A percentile compares a stretch with the other conserved stretches of the same genome.
Evolutionary conservation across 768 basidiomycete genomes (phyloP).

Genomic region (Pisolithus microcarpus): DNA sequence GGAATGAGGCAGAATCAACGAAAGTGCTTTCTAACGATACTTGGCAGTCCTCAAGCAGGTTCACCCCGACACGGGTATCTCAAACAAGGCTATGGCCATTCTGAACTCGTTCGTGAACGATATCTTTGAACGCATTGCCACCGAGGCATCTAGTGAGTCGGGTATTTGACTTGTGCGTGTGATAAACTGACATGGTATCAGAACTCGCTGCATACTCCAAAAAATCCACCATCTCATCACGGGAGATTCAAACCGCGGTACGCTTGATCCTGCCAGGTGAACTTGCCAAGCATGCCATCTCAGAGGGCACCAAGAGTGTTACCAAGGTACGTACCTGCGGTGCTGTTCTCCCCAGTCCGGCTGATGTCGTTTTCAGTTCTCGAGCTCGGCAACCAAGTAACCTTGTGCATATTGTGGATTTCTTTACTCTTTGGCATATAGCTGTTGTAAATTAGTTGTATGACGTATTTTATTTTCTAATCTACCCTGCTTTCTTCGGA

Average conservation of each 20-base stretch:
- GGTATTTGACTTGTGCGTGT: neutral
- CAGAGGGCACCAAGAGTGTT: constrained; percentile 80
- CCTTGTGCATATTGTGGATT: constrained; percentile 13
- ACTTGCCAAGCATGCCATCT: constrained; percentile 97
- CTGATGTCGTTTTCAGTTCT: constrained; percentile 28
- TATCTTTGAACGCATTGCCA: constrained; percentile 89
- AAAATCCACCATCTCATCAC: constrained; percentile 97
- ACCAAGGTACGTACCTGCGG: constrained; percentile 39
- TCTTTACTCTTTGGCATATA: constrained; percentile 2
- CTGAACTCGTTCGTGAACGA: constrained; percentile 91
- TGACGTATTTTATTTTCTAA: constrained; percentile 23
- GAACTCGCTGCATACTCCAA: constrained; percentile 97
- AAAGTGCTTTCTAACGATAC: neutral
- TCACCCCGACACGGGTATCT: constrained; percentile 98
- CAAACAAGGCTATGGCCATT: constrained; percentile 93
- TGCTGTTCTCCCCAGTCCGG: neutral
- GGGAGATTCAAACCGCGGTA: constrained; percentile 96
- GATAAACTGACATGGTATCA: constrained; percentile 19
- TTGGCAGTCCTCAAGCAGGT: constrained; percentile 85
- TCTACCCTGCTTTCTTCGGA: constrained; percentile 6
- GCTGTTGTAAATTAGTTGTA: constrained; percentile 31
- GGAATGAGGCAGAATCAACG: no score
- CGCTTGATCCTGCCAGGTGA: constrained; percentile 95
- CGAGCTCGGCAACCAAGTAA: constrained; percentile 40
- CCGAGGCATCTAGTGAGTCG: constrained; percentile 75